These are phyloP conservation scores for Pluteus cervinus DNA, from an alignment of 768 basidiomycete species.

Conservation along the genomic window DNA sequence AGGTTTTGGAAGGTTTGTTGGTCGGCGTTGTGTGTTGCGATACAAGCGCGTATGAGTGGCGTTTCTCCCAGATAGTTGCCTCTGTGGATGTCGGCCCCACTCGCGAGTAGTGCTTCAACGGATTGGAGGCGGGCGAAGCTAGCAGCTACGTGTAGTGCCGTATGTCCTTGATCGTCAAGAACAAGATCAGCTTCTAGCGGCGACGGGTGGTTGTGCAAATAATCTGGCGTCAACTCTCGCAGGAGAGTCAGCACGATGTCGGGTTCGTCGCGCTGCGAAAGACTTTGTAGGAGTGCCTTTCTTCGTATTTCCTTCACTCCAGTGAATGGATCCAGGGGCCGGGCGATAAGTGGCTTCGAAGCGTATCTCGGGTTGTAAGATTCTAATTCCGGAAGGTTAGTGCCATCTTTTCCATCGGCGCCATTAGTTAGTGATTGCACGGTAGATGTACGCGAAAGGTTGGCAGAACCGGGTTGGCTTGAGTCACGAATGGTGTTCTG, in stretches of 20 bases:
- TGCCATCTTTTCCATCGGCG: constrained; percentile 26
- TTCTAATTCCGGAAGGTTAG: constrained; percentile 35
- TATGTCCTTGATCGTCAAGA: constrained; percentile 92
- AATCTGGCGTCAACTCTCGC: constrained; percentile 52
- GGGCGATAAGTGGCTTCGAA: constrained; percentile 54
- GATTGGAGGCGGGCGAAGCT: constrained; percentile 70
- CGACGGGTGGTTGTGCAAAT: constrained; percentile 23
- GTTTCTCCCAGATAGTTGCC: constrained; percentile 96
- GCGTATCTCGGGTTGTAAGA: constrained; percentile 53
- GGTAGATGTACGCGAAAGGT: constrained; percentile 42
- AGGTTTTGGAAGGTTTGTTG: constrained; percentile 66
- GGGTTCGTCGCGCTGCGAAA: constrained; percentile 69
- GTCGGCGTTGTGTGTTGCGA: constrained; percentile 84
- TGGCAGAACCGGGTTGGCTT: constrained; percentile 32
- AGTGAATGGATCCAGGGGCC: constrained; percentile 46
- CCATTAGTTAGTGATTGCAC: constrained; percentile 36
- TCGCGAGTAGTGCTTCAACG: constrained; percentile 62
- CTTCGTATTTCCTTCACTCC: constrained; percentile 52
- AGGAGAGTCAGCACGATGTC: constrained; percentile 53
- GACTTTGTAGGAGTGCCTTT: constrained; percentile 55
- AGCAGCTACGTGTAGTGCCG: constrained; percentile 88
- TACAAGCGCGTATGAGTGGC: constrained; percentile 84
- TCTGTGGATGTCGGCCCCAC: constrained; percentile 83
- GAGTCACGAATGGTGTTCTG: constrained; percentile 16
- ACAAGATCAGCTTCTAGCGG: constrained; percentile 72